Conservation (phyloP, 228 moss, liverwort and hornwort species). For the Sphagnum magellanicum region DNA sequence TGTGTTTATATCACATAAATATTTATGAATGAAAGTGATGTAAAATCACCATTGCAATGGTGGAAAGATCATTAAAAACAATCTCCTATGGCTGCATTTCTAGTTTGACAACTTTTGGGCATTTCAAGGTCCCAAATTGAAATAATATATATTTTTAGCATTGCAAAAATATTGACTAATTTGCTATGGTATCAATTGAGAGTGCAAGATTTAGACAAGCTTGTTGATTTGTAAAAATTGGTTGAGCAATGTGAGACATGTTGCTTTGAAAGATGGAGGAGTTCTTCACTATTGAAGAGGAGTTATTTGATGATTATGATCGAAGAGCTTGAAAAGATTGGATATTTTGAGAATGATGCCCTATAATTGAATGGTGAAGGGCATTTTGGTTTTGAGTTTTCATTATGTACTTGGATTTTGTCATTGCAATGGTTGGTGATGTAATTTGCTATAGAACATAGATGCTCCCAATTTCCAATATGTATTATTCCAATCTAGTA, state of each 20-base stretch:
- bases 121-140: not conserved
- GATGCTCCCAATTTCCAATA: too few species aligned
- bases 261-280: not conserved
- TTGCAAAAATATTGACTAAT: not conserved
- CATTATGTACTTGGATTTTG: too few species aligned
- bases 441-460: too few species aligned
- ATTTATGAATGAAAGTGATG: not conserved
- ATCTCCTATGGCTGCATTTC: not conserved
- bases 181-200: not conserved
- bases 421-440: too few species aligned
- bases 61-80: not conserved
- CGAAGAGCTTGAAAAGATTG: too few species aligned
- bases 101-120: not conserved
- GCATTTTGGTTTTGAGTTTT: too few species aligned
- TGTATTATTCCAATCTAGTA: too few species aligned
- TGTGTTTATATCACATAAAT: not conserved
- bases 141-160: not conserved
- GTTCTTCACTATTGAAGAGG: not conserved
- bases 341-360: too few species aligned
- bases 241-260: not conserved
- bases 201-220: not conserved
- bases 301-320: too few species aligned
- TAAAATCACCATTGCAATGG: not conserved
- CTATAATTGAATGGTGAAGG: too few species aligned
- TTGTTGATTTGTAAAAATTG: not conserved